A percentile compares a stretch with the other conserved stretches of the same genome.
These are phyloP conservation scores for Scleromitrula shiraiana DNA, from an alignment of 2,329 filamentous ascomycete species.

Conservation along the genomic window DNA sequence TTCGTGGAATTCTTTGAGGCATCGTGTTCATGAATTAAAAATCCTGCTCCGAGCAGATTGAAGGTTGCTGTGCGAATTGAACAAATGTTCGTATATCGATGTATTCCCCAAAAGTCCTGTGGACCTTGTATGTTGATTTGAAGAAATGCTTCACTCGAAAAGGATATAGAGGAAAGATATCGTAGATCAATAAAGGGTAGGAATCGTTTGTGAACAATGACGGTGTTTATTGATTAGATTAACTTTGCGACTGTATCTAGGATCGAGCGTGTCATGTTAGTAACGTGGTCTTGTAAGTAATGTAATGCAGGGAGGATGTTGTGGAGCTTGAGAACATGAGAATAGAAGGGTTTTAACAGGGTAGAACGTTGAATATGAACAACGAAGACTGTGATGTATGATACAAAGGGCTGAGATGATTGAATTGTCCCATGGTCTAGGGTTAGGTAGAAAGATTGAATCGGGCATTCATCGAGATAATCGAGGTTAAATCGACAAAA, in stretches of 20 bases:
- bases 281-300: conserved; percentile 8
- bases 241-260: conserved; percentile 14
- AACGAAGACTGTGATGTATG: conserved; percentile 3
- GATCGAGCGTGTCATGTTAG: conserved; percentile 5
- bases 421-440: conserved; percentile 6
- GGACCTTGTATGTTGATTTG: conserved; percentile 1
- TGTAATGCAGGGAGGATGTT: conserved; percentile 2
- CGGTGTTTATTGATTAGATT: conserved; percentile 5
- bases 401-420: conserved; percentile 1
- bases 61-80: not conserved
- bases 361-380: conserved; percentile 5
- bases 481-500: not conserved
- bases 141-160: conserved; percentile 1
- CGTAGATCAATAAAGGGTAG: conserved; percentile 12
- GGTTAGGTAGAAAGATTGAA: conserved; percentile 10
- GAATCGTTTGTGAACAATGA: conserved; percentile 1
- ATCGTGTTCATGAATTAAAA: conserved; percentile 23
- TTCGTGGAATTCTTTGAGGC: conserved; percentile 31
- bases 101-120: not conserved
- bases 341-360: not conserved
- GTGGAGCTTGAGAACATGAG: conserved; percentile 3
- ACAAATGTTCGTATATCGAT: not conserved
- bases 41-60: conserved; percentile 12
- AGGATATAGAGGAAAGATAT: conserved; percentile 9
- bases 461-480: not conserved